phyloP scores from a whole-genome alignment of 257 asterid genomes.

The Jacaranda mimosifolia region DNA sequence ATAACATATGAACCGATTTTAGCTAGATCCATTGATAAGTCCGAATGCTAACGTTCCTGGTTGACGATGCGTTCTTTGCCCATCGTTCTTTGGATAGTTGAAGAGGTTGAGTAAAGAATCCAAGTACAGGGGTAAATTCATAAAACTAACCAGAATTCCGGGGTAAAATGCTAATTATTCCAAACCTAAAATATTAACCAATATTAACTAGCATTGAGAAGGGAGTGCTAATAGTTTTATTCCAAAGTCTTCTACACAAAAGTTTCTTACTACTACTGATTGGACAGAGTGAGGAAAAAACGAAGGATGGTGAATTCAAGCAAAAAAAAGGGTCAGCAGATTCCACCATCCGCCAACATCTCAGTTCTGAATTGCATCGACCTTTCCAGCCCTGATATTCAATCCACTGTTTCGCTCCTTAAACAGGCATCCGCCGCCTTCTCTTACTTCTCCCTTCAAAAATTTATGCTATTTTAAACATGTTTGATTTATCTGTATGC shows the following conservation, averaged over 20 bases:
- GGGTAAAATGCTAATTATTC: too few species aligned
- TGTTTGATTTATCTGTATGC: background rate
- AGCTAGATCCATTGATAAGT: too few species aligned
- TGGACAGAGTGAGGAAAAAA: background rate
- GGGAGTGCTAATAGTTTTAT: too few species aligned
- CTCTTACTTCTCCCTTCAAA: background rate
- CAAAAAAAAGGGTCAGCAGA: background rate
- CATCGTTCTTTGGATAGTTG: too few species aligned
- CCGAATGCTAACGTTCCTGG: too few species aligned
- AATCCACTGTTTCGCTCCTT: slow-evolving; percentile 53
- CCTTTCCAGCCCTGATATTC: slow-evolving; percentile 53
- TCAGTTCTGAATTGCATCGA: slow-evolving; percentile 54
- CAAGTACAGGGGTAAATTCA: too few species aligned
- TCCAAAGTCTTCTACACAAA: background rate
- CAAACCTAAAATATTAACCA: too few species aligned
- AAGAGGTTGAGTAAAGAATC: too few species aligned
- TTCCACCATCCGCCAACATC: slow-evolving; percentile 39
- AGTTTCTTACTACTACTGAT: background rate
- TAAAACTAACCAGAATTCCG: too few species aligned
- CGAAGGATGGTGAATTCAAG: slow-evolving; percentile 32
- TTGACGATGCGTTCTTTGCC: too few species aligned
- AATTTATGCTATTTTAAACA: background rate
- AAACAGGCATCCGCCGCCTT: slow-evolving; percentile 50
- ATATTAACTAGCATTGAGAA: too few species aligned
- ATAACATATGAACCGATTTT: too few species aligned